phyloP scores from a whole-genome alignment of 495 filamentous ascomycete species.

The Beverwykella pulmonaria region DNA sequence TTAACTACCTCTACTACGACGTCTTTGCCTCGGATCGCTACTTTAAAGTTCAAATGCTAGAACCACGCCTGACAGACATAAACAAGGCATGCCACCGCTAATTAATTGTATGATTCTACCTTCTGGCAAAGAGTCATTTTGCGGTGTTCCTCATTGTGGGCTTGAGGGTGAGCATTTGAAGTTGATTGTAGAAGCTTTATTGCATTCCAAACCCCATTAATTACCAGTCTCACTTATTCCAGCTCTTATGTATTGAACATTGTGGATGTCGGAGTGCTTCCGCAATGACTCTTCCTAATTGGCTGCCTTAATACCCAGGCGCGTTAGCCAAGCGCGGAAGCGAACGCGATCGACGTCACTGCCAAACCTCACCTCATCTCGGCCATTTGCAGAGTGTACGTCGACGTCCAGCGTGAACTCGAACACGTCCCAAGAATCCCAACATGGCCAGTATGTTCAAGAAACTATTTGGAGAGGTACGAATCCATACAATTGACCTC shows the following conservation, averaged over 20 bases:
- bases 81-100: too few species aligned
- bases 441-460: constrained; percentile 39
- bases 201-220: background rate
- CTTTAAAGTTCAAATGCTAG: too few species aligned
- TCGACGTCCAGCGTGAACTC: background rate
- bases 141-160: too few species aligned
- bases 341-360: constrained; percentile 28
- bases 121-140: too few species aligned
- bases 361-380: constrained; percentile 17
- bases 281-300: background rate
- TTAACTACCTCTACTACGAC: too few species aligned
- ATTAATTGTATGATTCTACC: too few species aligned
- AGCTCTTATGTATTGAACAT: too few species aligned
- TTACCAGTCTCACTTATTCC: background rate
- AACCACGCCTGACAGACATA: too few species aligned
- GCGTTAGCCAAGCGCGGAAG: constrained; percentile 17
- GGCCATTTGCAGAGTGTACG: background rate
- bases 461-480: constrained; percentile 46
- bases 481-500: constrained; percentile 3
- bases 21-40: too few species aligned
- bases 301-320: constrained; percentile 3
- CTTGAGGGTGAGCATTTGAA: too few species aligned
- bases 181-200: too few species aligned
- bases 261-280: background rate
- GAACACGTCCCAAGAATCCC: background rate